These are phyloP conservation scores for Hippophae rhamnoides DNA, from an alignment of 306 rosid genomes.

Conservation along the genomic window DNA sequence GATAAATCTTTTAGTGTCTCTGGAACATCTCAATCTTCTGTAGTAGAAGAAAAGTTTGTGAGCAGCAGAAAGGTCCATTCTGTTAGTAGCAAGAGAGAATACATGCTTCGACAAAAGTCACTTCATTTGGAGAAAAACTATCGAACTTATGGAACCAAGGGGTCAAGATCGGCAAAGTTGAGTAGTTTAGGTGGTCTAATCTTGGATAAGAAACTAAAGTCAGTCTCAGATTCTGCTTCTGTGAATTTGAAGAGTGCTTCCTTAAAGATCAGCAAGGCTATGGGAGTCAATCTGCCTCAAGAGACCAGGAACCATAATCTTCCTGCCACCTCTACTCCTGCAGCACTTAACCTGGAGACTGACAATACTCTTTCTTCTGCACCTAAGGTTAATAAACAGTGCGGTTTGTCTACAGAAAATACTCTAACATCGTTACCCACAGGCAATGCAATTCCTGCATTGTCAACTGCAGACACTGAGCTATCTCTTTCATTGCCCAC, in stretches of 20 bases:
- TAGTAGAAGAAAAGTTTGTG: constrained; percentile 45
- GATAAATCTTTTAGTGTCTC: constrained; percentile 36
- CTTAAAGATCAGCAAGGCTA: constrained; percentile 57
- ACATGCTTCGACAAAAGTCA: constrained; percentile 73
- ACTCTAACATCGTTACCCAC: constrained; percentile 4
- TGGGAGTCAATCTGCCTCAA: constrained; percentile 52
- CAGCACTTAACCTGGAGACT: constrained; percentile 34
- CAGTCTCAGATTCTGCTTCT: constrained; percentile 54
- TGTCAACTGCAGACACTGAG: constrained; percentile 47
- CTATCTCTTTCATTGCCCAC: constrained; percentile 73
- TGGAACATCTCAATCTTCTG: constrained; percentile 43
- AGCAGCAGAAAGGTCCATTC: constrained; percentile 50
- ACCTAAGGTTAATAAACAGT: constrained; percentile 15
- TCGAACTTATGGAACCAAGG: constrained; percentile 66
- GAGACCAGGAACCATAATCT: constrained; percentile 33
- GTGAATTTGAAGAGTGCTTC: constrained; percentile 61
- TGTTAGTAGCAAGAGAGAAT: constrained; percentile 54
- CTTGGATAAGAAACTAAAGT: constrained; percentile 65
- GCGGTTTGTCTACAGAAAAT: constrained; percentile 15
- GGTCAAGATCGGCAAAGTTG: constrained; percentile 61
- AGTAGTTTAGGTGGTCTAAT: constrained; percentile 57
- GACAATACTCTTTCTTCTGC: constrained; percentile 26
- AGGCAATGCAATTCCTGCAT: constrained; percentile 23
- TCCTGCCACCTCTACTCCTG: constrained; percentile 39
- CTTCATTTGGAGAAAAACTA: constrained; percentile 59